phyloP scores from a whole-genome alignment of 495 filamentous ascomycete genomes.

The Trichoderma gamsii region DNA sequence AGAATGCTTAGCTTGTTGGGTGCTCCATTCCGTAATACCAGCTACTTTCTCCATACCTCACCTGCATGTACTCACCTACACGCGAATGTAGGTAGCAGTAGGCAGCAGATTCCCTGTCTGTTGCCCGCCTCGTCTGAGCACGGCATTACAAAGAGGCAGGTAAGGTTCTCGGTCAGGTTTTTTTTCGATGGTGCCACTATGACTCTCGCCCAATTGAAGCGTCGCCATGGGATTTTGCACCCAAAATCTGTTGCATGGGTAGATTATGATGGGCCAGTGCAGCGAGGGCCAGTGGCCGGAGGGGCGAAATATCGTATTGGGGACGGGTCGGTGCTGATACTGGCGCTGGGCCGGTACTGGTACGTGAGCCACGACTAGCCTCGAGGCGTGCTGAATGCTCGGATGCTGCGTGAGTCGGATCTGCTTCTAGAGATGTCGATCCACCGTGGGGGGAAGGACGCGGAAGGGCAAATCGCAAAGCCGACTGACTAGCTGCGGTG shows the following conservation, averaged over 20 bases:
- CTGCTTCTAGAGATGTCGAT: slow-evolving; percentile 3
- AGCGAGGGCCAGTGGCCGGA: background rate
- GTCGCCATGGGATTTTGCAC: background rate
- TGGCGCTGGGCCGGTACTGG: background rate
- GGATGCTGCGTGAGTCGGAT: slow-evolving; percentile 2
- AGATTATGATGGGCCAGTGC: slow-evolving; percentile 3
- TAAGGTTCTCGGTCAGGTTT: background rate
- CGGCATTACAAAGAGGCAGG: slow-evolving; percentile 12
- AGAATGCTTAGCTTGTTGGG: background rate
- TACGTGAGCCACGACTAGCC: background rate
- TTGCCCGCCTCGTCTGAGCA: slow-evolving; percentile 9
- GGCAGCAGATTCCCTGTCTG: background rate
- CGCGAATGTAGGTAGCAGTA: background rate
- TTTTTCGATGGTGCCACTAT: background rate
- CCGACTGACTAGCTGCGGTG: background rate
- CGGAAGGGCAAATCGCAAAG: background rate
- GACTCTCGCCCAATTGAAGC: background rate
- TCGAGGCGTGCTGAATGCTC: background rate
- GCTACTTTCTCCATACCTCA: background rate
- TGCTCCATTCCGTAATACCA: background rate
- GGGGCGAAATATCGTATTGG: slow-evolving; percentile 9
- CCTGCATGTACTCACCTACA: background rate
- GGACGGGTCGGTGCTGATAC: background rate
- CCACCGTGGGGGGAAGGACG: background rate
- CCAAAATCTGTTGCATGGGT: slow-evolving; percentile 1